Conservation (phyloP, 225 moss, liverwort and hornwort species). For the Physcomitrium patens region DNA sequence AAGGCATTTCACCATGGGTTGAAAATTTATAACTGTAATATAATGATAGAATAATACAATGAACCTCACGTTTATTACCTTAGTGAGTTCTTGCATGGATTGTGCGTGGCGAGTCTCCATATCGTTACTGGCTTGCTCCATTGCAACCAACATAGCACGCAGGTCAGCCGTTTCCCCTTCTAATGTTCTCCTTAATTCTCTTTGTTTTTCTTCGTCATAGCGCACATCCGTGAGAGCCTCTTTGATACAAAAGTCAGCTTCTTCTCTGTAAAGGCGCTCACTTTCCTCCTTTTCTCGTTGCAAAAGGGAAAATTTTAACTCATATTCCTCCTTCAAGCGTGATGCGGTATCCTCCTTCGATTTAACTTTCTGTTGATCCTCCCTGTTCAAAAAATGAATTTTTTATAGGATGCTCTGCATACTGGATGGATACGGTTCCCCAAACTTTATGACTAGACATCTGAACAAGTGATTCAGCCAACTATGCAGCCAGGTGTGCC, state of each 20-base stretch:
- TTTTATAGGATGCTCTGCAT: not conserved
- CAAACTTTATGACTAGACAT: not conserved
- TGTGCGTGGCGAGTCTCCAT: constrained; percentile 60
- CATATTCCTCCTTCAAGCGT: constrained; percentile 40
- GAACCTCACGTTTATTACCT: constrained; percentile 43
- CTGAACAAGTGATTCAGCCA: not conserved
- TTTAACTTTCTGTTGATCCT: constrained; percentile 42
- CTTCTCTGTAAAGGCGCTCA: constrained; percentile 36
- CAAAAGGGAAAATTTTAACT: constrained; percentile 21
- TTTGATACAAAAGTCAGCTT: constrained; percentile 45
- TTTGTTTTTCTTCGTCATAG: constrained; percentile 49
- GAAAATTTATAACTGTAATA: not conserved
- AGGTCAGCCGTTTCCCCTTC: constrained; percentile 70
- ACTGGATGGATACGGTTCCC: not conserved
- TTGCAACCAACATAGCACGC: constrained; percentile 50
- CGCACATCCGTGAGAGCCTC: constrained; percentile 53
- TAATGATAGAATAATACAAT: not conserved
- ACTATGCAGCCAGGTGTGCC: not conserved
- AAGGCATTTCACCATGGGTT: too few relatives aligned
- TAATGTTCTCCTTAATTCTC: constrained; percentile 50
- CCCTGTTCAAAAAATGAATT: constrained; percentile 36
- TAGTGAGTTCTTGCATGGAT: constrained; percentile 48
- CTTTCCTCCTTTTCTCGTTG: constrained; percentile 50
- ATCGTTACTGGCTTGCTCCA: constrained; percentile 70
- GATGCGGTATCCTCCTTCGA: constrained; percentile 37